phyloP scores from a whole-genome alignment of 176 grass and related monocot species.

The Stipa capillata region DNA sequence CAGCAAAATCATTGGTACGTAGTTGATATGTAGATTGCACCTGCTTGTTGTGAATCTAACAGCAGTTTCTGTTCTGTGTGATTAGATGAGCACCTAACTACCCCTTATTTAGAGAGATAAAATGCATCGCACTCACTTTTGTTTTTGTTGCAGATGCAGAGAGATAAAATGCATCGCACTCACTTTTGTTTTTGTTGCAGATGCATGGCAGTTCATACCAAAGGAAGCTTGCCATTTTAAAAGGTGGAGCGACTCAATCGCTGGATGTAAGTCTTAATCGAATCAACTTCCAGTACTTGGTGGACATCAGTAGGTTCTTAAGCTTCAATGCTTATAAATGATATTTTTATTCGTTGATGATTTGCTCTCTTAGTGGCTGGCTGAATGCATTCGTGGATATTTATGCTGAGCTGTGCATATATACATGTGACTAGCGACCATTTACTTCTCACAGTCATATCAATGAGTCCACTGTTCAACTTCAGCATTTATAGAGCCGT shows the following conservation, averaged over 20 bases:
- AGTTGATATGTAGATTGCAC: conserved; percentile 6
- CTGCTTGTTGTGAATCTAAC: not conserved
- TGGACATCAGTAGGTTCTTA: not conserved
- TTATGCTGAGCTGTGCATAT: not conserved
- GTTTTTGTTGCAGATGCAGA: conserved; percentile 60
- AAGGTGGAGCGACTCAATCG: conserved; percentile 50
- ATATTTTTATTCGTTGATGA: not conserved
- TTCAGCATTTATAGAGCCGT: not conserved
- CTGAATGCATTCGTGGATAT: not conserved
- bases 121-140: conserved; percentile 13
- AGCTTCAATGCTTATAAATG: not conserved
- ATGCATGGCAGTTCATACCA: conserved; percentile 99
- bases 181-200: conserved; percentile 40
- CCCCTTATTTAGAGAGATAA: not conserved
- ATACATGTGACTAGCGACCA: not conserved
- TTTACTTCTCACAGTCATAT: not conserved
- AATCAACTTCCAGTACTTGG: not conserved
- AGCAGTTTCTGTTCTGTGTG: not conserved
- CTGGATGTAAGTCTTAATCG: conserved; percentile 45
- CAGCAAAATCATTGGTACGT: conserved; percentile 68
- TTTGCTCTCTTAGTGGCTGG: not conserved
- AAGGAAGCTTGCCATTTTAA: conserved; percentile 71
- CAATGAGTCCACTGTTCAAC: not conserved
- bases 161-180: conserved; percentile 1
- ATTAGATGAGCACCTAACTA: not conserved